A percentile compares a stretch with the other conserved stretches of the same genome.
These are phyloP conservation scores for Rubroshorea leprosula DNA, from an alignment of 345 rosid species.

Conservation along the genomic window DNA sequence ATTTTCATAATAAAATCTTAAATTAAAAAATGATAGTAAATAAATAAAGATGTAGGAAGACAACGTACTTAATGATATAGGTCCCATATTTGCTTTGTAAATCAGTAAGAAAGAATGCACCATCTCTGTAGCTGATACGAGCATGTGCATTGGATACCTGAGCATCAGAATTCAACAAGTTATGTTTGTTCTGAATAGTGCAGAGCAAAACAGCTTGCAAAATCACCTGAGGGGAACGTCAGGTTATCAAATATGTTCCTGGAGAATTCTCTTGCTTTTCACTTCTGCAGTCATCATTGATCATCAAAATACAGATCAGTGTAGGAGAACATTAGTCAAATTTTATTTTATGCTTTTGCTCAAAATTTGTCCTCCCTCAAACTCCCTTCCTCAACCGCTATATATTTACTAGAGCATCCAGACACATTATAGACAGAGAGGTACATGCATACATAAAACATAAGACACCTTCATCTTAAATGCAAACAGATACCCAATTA, in stretches of 20 bases:
- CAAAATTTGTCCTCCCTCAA: too few species aligned
- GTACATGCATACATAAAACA: not conserved
- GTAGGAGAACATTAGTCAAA: too few species aligned
- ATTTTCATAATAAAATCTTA: slow-evolving; percentile 2
- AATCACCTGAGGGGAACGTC: slow-evolving; percentile 55
- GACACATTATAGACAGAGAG: too few species aligned
- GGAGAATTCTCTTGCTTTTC: slow-evolving; percentile 38
- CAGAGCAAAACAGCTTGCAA: not conserved
- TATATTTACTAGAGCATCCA: too few species aligned
- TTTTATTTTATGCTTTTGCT: too few species aligned
- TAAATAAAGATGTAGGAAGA: not conserved
- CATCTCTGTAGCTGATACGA: slow-evolving; percentile 61
- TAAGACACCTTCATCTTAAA: not conserved
- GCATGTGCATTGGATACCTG: slow-evolving; percentile 83
- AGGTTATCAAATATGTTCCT: slow-evolving; percentile 47
- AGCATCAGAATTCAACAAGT: not conserved
- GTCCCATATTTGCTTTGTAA: slow-evolving; percentile 70
- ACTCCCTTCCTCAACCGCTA: too few species aligned
- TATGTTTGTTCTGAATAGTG: not conserved
- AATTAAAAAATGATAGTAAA: too few species aligned
- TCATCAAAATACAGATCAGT: too few species aligned
- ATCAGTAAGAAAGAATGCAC: slow-evolving; percentile 66
- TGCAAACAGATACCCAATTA: slow-evolving; percentile 47
- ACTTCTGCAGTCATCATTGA: slow-evolving; percentile 43
- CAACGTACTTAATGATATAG: slow-evolving; percentile 64